Conservation (phyloP, 2,329 filamentous ascomycete species). For the Arthrobotrys iridis region DNA sequence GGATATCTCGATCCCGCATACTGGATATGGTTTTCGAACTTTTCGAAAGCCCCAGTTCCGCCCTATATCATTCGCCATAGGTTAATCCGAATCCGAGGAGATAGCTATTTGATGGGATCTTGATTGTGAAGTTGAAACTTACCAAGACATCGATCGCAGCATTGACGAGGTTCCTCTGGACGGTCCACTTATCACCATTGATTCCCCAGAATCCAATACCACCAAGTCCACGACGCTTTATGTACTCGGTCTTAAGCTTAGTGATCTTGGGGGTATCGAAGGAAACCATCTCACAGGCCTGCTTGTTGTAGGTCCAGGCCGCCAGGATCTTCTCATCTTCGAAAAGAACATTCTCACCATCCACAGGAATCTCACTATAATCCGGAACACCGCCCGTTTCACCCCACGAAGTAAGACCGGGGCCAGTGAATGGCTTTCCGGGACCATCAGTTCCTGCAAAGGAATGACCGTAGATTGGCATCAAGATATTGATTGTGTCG, state of each 20-base stretch:
- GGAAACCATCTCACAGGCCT: constrained; percentile 74
- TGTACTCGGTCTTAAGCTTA: constrained; percentile 75
- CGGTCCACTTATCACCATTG: constrained; percentile 73
- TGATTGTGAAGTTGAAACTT: neutral
- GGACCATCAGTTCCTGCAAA: constrained; percentile 82
- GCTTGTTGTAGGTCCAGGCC: constrained; percentile 78
- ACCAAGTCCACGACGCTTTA: constrained; percentile 74
- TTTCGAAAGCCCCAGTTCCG: neutral
- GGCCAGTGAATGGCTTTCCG: constrained; percentile 74
- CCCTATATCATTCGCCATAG: constrained; percentile 6
- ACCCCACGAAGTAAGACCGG: constrained; percentile 67
- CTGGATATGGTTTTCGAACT: neutral
- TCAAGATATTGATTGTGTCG: constrained; percentile 83
- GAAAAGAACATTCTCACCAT: constrained; percentile 70
- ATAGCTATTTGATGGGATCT: neutral
- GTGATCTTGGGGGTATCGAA: constrained; percentile 80
- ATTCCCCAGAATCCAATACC: constrained; percentile 99
- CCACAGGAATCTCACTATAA: constrained; percentile 82
- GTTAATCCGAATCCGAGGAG: neutral
- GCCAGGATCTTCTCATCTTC: constrained; percentile 73
- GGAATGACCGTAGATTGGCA: constrained; percentile 89
- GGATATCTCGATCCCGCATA: constrained; percentile 21
- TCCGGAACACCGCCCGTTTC: constrained; percentile 81
- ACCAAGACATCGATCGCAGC: constrained; percentile 19
- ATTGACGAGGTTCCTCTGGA: constrained; percentile 6